phyloP scores from a whole-genome alignment of 495 filamentous ascomycete species.

The Neurospora hispaniola region DNA sequence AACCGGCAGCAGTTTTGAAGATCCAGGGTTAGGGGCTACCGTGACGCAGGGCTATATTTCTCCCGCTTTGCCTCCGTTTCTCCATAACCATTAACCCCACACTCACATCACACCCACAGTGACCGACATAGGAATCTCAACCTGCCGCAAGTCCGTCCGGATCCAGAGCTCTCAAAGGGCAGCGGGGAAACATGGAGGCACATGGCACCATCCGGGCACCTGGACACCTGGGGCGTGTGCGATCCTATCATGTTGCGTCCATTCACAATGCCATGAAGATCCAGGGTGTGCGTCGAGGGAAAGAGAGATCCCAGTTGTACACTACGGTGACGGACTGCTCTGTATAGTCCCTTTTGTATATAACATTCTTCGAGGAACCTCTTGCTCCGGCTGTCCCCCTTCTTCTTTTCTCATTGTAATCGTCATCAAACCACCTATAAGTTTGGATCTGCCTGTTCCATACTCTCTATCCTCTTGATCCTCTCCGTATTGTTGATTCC shows the following conservation, averaged over 20 bases:
- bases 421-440: conserved; percentile 1
- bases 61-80: conserved; percentile 15
- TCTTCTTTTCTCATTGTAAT: not conserved
- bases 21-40: not conserved
- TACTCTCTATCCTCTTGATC: not conserved
- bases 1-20: not conserved
- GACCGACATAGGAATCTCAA: conserved; percentile 15
- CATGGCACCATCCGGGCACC: conserved; percentile 14
- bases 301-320: not conserved
- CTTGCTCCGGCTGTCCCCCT: not conserved
- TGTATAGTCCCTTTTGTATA: not conserved
- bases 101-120: conserved; percentile 17
- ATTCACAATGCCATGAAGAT: conserved; percentile 5
- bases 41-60: conserved; percentile 25
- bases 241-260: conserved; percentile 16
- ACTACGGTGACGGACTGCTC: not conserved
- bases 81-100: conserved; percentile 9
- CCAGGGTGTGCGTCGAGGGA: not conserved
- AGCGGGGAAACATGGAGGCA: conserved; percentile 17
- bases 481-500: not conserved
- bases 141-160: conserved; percentile 24
- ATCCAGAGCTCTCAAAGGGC: conserved; percentile 2
- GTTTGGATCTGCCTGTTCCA: not conserved
- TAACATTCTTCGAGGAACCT: not conserved
- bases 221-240: not conserved